Base-by-base conservation (phyloP, 768 basidiomycete species). In the Boletus subcaerulescens region DNA sequence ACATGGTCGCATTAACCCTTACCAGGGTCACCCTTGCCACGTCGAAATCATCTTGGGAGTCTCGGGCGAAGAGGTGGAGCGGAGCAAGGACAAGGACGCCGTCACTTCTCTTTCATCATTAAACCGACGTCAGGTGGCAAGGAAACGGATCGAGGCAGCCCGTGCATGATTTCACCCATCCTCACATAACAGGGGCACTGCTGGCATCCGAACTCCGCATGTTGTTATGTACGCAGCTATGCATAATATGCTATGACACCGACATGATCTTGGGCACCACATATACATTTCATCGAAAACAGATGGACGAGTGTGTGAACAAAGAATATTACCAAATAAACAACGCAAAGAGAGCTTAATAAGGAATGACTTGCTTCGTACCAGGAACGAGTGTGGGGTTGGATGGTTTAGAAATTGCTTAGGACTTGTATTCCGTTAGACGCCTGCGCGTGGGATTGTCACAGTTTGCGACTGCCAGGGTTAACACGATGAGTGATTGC, bases 1-100 rank as follows among this genome's bases (percentile, higher is more conserved):
- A 43, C 93, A 95, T 67, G 93, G 93, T 84, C 89, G 93, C 55
- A 95, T 94, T 76, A 99, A 99, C 79, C 96, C 97, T 35, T 98
- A 98, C 85, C 93, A 97, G 76, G 96, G 96, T 41, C 92, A 94
- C 76, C 97, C 97, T 40, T 89, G 87, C 74, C 97, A 98, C 69
- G 88, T 98, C 61, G 96, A 98, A 73, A 85, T 94, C 71, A 93
- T 98, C 71, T 86, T 98, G 59, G 77, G 85, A 46, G 87, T 87
- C 51, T 76, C 83, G 38, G 86, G 87, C 39, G 83, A 80, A 59
- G 87, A 92, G 73, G 93, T 98, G 48, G 91, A 96, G 78, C 91
- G 93, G 73, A 86, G 86, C 71, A 94, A 91, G 65, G 93, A 94
- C 77, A 87, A 89, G 73, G 82, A 79, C 45, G 73, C 68, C 53